phyloP scores from a whole-genome alignment of 495 filamentous ascomycete species.

The Eremomyces bilateralis region DNA sequence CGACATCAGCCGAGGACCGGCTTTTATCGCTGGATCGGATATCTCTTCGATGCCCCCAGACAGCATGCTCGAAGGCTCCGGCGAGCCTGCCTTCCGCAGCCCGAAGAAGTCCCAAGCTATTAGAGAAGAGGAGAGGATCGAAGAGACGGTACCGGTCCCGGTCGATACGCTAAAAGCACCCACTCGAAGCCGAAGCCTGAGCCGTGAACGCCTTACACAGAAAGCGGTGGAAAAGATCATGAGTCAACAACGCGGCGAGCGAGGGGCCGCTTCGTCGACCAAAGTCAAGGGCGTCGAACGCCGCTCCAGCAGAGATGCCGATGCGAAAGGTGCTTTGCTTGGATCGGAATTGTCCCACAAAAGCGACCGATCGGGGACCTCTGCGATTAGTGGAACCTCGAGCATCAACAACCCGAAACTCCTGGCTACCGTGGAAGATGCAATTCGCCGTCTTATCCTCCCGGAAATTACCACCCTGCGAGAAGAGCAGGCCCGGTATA shows the following conservation, averaged over 20 bases:
- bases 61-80: constrained; percentile 60
- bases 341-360: constrained; percentile 46
- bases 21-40: constrained; percentile 29
- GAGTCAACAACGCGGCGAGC: constrained; percentile 23
- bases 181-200: constrained; percentile 46
- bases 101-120: constrained; percentile 21
- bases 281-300: constrained; percentile 21
- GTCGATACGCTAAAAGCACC: constrained; percentile 41
- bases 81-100: constrained; percentile 30
- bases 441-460: constrained; percentile 75
- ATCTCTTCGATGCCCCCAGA: constrained; percentile 82
- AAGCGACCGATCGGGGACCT: constrained; percentile 54
- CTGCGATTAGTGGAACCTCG: constrained; percentile 54
- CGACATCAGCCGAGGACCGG: constrained; percentile 27
- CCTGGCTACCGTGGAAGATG: constrained; percentile 90
- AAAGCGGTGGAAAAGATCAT: constrained; percentile 44
- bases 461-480: constrained; percentile 84
- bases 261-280: constrained; percentile 17
- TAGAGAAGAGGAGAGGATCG: constrained; percentile 26
- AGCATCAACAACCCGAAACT: constrained; percentile 89
- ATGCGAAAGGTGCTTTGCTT: constrained; percentile 41
- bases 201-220: constrained; percentile 48
- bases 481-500: constrained; percentile 48
- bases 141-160: constrained; percentile 12
- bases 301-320: constrained; percentile 30